phyloP scores from a whole-genome alignment of 768 basidiomycete genomes.

The Pholiota conissans region DNA sequence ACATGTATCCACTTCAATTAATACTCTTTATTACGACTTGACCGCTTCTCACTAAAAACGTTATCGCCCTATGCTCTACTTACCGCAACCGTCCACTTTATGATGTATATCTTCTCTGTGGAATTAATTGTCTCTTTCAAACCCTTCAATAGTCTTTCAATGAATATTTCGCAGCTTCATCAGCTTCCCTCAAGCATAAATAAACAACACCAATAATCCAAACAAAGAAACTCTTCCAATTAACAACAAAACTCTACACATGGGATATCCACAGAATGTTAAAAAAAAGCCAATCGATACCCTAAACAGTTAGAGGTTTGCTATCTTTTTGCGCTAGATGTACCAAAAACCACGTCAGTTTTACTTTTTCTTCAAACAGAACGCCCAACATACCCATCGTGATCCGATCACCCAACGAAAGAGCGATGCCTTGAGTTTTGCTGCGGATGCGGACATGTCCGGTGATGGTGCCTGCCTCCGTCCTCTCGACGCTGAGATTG shows the following conservation, averaged over 20 bases:
- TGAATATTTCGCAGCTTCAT: background rate
- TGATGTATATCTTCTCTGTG: no score
- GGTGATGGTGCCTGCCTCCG: constrained; percentile 76
- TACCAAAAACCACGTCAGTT: background rate
- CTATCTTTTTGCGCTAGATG: constrained; percentile 21
- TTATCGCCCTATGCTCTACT: no score
- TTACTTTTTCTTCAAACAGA: background rate
- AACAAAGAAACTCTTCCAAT: background rate
- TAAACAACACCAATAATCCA: no score
- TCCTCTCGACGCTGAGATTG: constrained; percentile 89
- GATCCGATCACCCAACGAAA: constrained; percentile 90
- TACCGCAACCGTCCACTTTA: no score
- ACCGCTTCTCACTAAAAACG: no score
- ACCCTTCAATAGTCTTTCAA: no score
- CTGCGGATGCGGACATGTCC: constrained; percentile 96
- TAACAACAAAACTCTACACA: constrained; percentile 6
- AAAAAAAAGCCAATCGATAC: background rate
- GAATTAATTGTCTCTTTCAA: no score
- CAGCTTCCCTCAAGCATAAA: background rate
- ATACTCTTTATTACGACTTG: no score
- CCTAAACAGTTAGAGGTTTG: constrained; percentile 18
- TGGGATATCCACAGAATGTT: background rate
- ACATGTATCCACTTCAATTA: no score
- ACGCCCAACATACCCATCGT: constrained; percentile 48
- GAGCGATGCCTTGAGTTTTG: constrained; percentile 96